Evolutionary conservation across 805 yeast genomes (phyloP).

Genomic region (Jamesozyma piceae): DNA sequence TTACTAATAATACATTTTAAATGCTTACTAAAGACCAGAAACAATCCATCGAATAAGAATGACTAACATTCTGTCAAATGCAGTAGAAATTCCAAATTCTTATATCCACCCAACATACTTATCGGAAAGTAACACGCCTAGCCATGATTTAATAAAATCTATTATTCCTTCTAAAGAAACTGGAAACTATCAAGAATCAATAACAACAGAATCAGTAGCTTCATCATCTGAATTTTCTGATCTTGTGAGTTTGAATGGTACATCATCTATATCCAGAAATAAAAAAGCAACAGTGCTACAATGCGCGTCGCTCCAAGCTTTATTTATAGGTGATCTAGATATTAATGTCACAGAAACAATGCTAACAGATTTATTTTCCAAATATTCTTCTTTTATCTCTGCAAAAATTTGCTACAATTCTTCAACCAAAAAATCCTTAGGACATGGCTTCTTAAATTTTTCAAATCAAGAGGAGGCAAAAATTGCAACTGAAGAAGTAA

Average conservation of each 20-base stretch:
- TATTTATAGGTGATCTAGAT: conserved; percentile 59
- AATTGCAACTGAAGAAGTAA: conserved; percentile 47
- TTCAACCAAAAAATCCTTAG: conserved; percentile 46
- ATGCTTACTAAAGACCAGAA: too few species aligned
- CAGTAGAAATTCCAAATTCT: too few species aligned
- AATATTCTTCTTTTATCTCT: conserved; percentile 40
- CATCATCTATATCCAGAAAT: neutral
- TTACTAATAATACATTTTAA: too few species aligned
- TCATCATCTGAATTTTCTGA: conserved; percentile 9
- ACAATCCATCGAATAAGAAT: too few species aligned
- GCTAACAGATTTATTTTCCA: conserved; percentile 37
- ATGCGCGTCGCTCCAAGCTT: conserved; percentile 22
- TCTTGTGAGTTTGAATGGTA: conserved; percentile 2
- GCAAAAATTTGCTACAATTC: conserved; percentile 54
- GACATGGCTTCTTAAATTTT: conserved; percentile 69
- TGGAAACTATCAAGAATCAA: neutral
- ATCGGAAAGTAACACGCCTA: too few species aligned
- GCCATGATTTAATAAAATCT: too few species aligned
- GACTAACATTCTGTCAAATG: too few species aligned
- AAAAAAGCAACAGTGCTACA: conserved; percentile 3
- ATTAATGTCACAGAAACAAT: conserved; percentile 40
- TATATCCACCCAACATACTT: too few species aligned
- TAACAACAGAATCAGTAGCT: neutral
- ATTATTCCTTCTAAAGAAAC: too few species aligned
- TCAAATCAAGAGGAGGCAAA: conserved; percentile 41